These are phyloP conservation scores for Vitis cinerea DNA, from an alignment of 164 flowering plant genomes.

Conservation along the genomic window DNA sequence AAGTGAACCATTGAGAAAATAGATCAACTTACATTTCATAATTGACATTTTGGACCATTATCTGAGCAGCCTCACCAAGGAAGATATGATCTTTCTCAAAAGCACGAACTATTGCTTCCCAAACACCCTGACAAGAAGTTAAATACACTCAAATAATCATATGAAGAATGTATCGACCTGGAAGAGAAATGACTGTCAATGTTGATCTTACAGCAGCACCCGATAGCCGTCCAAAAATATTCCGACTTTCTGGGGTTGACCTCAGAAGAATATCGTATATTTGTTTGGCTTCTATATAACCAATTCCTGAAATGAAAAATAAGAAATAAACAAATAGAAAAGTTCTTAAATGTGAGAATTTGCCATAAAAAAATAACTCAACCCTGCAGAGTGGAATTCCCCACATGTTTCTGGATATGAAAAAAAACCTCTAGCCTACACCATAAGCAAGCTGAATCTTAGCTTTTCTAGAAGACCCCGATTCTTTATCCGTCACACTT, in stretches of 20 bases:
- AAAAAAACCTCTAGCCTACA: too few relatives aligned
- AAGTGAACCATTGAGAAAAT: not conserved
- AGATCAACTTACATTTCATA: slow-evolving; percentile 82
- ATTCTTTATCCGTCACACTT: too few relatives aligned
- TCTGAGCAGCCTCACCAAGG: slow-evolving; percentile 97
- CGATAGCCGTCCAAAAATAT: slow-evolving; percentile 90
- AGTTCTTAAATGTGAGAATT: too few relatives aligned
- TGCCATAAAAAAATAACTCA: too few relatives aligned
- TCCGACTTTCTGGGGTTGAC: slow-evolving; percentile 83
- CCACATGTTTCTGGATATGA: too few relatives aligned
- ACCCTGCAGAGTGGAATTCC: too few relatives aligned
- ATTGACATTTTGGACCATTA: slow-evolving; percentile 87
- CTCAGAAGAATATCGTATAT: slow-evolving; percentile 75
- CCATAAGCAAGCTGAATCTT: too few relatives aligned
- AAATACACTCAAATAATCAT: slow-evolving; percentile 1
- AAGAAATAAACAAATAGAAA: not conserved
- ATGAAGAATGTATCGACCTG: not conserved
- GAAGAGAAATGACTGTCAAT: slow-evolving; percentile 7
- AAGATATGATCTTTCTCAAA: slow-evolving; percentile 86
- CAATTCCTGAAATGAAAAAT: slow-evolving; percentile 56
- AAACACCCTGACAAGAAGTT: slow-evolving; percentile 61
- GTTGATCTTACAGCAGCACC: slow-evolving; percentile 86
- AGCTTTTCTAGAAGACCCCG: too few relatives aligned
- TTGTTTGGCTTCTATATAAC: slow-evolving; percentile 79
- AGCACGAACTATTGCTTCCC: slow-evolving; percentile 87